Evolutionary conservation across 2,329 filamentous ascomycete species (phyloP), one percentile per base, ranked within the genome.

Genomic region (Pyrenophora graminea): DNA sequence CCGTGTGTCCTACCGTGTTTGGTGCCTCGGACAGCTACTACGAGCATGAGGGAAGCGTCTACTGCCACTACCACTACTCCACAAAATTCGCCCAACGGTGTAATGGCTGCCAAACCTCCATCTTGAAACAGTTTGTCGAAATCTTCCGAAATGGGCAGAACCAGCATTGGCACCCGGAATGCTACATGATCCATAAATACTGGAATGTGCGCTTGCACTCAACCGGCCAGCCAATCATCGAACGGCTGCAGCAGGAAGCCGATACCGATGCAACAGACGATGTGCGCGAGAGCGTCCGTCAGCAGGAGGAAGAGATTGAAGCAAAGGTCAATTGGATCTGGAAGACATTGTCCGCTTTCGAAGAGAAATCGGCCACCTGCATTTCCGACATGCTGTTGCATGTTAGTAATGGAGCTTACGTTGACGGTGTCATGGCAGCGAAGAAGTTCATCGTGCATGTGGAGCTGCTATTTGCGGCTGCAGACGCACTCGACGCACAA

Each of bases 151-250:
- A 97, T 74, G 93, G 93, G 2, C 90, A 96, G 71, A 97, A 97
- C 70, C 94, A 99, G 69, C 94, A 99, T 72, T 99, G 94, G 94
- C 94, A 99, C 71, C 94, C 94, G 2, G 94, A 99, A 75, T 99
- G 94, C 75, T 99, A 99, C 76, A 99, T 99, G 94, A 99, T 99
- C 57, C 94, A 99, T 78, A 99, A 99, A 69, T 99, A 97, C 75
- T 99, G 94, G 94, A 99, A 97, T 70, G 94, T 99, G 53, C 87
- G 94, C 44, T 80, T 99, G 32, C 76, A 78, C 55, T 73, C 75
- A 4, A 73, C 74, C 12, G 74, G 73, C 8, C 70, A 75, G 34
- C 72, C 74, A 19, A 63, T 71, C 36, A 59, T 70, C 5, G 72
- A 76, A 37, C 62, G 68, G 34, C 61, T 70, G 27, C 60, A 65